Base-by-base conservation (phyloP, 345 rosid genomes). In the Heritiera littoralis region DNA sequence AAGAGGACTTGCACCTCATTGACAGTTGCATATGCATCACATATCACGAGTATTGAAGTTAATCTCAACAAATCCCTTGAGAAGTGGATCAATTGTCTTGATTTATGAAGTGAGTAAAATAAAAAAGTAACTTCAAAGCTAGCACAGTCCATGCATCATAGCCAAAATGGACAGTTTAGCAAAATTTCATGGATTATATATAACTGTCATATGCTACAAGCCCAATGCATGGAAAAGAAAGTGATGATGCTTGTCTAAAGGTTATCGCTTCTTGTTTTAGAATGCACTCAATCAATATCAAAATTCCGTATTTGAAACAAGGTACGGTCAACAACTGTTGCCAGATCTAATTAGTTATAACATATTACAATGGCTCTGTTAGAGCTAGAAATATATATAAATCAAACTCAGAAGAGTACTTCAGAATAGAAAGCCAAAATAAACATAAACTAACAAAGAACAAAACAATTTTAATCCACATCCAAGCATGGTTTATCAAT, bases 31-130 rank as follows among this genome's bases (percentile, higher is more conserved):
- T 6, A 54, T 72, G 48, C 48, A 17, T 15, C 60, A 8, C 45
- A 51, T 8, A 23, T 28, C 43, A 72, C 14, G 20, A 17, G 46
- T 72, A 54, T 18, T 52, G 14, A 52, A 17, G n/a, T 35, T 72
- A 72, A 38, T 72, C 64, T 72, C 30, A 72, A 35, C 64, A 35
- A 54, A 72, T 72, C 7, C 45, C 28, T 51, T 51, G 13, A 71
- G 12, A 70, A 14, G 60, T 8, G 14, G 60, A 30, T 30, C 45
- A 1, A 51, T 15, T 7, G n/a, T 15, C 20, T 71, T 30, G 41
- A 71, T 0, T 12, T 13, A 30, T 49, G 43, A 71, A 14, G 14
- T 0, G 13, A 30, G 23, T 28, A 7, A 49, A 49, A 51, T 7
- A 49, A 30, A 70, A 68, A 71, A 30, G 59, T 4, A 9, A 35